Evolutionary conservation across 2,329 filamentous ascomycete genomes (phyloP), one percentile per base, ranked within the genome.

Genomic region (Fusarium neocosmosporiellum): DNA sequence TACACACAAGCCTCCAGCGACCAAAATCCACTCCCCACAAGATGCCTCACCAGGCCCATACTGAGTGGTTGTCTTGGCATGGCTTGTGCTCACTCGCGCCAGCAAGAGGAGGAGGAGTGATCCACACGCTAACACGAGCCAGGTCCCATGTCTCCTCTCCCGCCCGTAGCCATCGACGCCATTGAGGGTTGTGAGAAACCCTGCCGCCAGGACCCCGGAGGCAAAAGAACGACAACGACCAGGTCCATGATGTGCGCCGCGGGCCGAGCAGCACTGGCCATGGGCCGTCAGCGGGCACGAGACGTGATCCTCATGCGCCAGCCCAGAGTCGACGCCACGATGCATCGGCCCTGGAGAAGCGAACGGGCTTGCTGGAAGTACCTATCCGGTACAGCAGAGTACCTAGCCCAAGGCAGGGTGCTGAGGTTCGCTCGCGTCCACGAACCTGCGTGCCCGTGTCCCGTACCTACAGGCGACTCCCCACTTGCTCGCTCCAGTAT

Each of bases 91-190:
- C 72, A 67, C 71, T 76, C 61, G 72, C 67, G 74, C 75, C 71
- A 70, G 63, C 63, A 72, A 59, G 46, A 53, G 58, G 60, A 62
- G 66, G 67, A 62, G 66, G 67, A 59, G 37, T 68, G 67, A 59
- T 75, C 75, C 75, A 76, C 72, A 66, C 63, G 67, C 75, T 77
- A 76, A 77, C 71, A 78, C 72, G 71, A 78, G 67, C 76, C 72
- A 78, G 73, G 69, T 63, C 64, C 74, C 71, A 78, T 78, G 76
- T 76, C 73, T 77, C 67, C 66, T 75, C 72, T 78, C 76, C 76
- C 76, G 76, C 69, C 76, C 73, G 73, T 77, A 65, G 75, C 66
- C 75, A 77, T 77, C 75, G 75, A 77, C 75, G 72, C 75, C 75
- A 77, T 77, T 72, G 68, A 72, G 63, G 69, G 63, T 65, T 72